Base-by-base conservation (phyloP, 2,329 filamentous ascomycete species). In the Penicillium sp. region DNA sequence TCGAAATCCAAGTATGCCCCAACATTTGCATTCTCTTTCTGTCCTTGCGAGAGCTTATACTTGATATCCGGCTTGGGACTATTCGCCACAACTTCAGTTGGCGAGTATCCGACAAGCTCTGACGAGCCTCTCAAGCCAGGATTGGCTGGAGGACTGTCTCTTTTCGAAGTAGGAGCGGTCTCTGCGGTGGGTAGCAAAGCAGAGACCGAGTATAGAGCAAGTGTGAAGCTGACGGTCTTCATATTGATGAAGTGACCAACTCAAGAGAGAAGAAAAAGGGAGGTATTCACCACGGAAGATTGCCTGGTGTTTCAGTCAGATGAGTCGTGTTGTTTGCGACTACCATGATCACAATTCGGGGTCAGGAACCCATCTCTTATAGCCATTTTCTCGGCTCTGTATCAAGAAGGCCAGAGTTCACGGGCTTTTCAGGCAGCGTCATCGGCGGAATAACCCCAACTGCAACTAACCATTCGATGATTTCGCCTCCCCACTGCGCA, bases 1-100 rank as follows among this genome's bases (percentile, higher is more conserved):
- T 75, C 70, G 53, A 83, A 79, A 60, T 82, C 72, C 1, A 83
- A 70, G 47, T 74, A 79, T 2, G 74, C 58, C 0, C 80, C 80
- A 11, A 79, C 66, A 8, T 76, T 64, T 0, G 70, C 66, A 41
- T 77, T 70, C 0, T 74, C 74, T 1, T 73, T 73, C 56, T 83
- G 80, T 0, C 76, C 78, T 0, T 69, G 63, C 8, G 77, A 75
- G 8, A 76, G 68, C 34, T 74, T 61, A 43, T 70, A 74, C 4
- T 66, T 55, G 18, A 71, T 53, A 4, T 60, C 62, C 9, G 68
- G 64, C 3, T 69, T 71, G 28, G 68, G 56, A 43, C 67, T 58
- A 9, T 63, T 65, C 2, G 64, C 57, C 12, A 71, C 53, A 1
- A 58, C 62, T 45, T 71, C 68, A 5, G 59, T 60, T 3, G 69